Evolutionary conservation across 2,329 filamentous ascomycete genomes (phyloP).

Genomic region (Stachybotrys chlorohalonatus): DNA sequence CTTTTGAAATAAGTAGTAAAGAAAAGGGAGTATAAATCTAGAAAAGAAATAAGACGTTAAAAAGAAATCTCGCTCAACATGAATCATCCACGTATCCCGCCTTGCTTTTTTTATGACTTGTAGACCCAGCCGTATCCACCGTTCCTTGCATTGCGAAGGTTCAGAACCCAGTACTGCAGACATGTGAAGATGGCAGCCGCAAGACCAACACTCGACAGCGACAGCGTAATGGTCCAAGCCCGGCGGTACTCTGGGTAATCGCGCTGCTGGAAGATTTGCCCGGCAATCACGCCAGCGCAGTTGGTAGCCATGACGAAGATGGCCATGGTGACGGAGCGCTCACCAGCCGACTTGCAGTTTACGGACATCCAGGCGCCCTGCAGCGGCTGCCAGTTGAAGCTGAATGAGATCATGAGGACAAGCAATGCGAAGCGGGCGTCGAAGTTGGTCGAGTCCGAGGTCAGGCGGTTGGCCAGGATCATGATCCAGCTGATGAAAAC

Average conservation of each 20-base stretch:
- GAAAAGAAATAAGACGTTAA: not conserved
- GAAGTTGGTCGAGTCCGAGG: not conserved
- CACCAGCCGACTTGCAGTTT: conserved; percentile 16
- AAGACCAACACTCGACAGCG: conserved; percentile 13
- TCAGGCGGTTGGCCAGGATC: not conserved
- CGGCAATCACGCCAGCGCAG: conserved; percentile 18
- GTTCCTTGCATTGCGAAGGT: conserved; percentile 8
- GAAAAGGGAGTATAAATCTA: too few relatives aligned
- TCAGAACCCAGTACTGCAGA: conserved; percentile 29
- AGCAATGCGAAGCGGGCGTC: not conserved
- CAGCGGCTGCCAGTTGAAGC: conserved; percentile 1
- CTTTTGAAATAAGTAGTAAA: too few relatives aligned
- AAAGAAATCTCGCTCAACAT: not conserved
- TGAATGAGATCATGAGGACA: not conserved
- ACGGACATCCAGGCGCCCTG: conserved; percentile 21
- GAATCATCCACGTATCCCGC: not conserved
- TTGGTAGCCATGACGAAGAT: conserved; percentile 23
- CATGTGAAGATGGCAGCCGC: conserved; percentile 10
- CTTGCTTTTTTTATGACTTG: not conserved
- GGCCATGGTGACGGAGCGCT: conserved; percentile 21
- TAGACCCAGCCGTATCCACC: not conserved
- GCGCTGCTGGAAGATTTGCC: conserved; percentile 18
- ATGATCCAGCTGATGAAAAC: not conserved
- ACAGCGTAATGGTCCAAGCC: conserved; percentile 17
- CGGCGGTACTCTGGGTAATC: conserved; percentile 18